Evolutionary conservation across 73 alveolate species (phyloP), one percentile per base, ranked within the genome.

Genomic region (Blepharisma stoltei): DNA sequence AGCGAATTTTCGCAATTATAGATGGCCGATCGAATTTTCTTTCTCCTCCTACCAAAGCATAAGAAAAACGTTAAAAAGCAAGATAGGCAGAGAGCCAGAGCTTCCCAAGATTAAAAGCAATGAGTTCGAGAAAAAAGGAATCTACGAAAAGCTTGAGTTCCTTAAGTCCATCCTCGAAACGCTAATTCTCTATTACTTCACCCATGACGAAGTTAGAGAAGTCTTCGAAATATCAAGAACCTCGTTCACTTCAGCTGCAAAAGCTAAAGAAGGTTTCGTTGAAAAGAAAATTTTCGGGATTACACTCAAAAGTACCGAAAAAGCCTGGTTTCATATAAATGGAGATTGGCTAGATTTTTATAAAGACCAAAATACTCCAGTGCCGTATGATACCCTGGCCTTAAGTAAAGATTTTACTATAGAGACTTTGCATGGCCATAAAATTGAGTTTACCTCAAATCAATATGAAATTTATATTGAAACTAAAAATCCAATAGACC

Each of bases 351-450:
- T 81, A 23, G 83, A 54, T 54, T 81, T 78, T 54, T 44, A 78
- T 27, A 67, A 25, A 69, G 50, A 52, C 41, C 41, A 67, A 20
- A 53, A 37, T 14, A 25, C 65, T 54, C 37, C 9, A 81, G 86
- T 67, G 86, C 81, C 32, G 50, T 71, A 49, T 54, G 86, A 71
- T 54, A 68, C 44, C 71, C 77, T 54, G 87, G 78, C 55, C 49
- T 43, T 38, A 49, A 54, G 9, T 78, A 70, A 45, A 78, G 78
- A 18, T 18, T 84, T 32, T 49, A 21, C 18, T 66, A 83, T 47
- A 82, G 84, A 1, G 45, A 54, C 20, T 32, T 44, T 6, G 60
- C 75, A 46, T n/a, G 81, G 70, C 7, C 38, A 54, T 9, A 83
- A 78, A 37, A 80, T 83, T 23, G 66, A 83, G 6, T 49, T 87